Evolutionary conservation across 768 basidiomycete genomes (phyloP), one percentile per base, ranked within the genome.

Genomic region (Russula vinacea): DNA sequence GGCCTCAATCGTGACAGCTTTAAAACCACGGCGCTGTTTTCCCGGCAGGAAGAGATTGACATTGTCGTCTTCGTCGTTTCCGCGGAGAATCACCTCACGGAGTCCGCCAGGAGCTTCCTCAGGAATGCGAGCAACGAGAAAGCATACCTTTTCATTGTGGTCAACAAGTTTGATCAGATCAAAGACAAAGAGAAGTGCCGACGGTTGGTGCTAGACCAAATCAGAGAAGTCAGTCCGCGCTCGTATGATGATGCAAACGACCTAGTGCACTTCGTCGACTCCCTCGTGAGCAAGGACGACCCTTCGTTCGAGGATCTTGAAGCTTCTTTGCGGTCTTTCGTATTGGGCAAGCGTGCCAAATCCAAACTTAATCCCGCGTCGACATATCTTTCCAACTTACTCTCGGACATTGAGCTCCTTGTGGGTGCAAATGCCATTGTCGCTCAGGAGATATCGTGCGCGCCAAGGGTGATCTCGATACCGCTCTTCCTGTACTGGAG

Each of bases 211-310:
- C 83, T 97, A 32, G 94, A 98, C 64, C 96, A 98, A 75, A 93
- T 99, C 81, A 89, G 86, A 73, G 83, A 90, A 69, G 83, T 98
- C 69, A 93, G 90, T 71, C 96, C 97, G n/a, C 78, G 84, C 57
- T 98, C 97, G 0, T 92, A 87, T 73, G 90, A 93, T 60, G 92
- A 97, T 69, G 86, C 93, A 0, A 84, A 88, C 51, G 92, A 98
- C 74, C 85, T 99, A 47, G 95, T 99, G 3, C 97, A 99, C 76
- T 99, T 98, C 74, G 97, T 99, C 70, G 97, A 99, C 74, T 96
- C 94, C 8, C 86, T 88, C 16, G 77, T 83, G 0, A 88, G 87
- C 22, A 81, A 88, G 47, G 83, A 85, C 61, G 86, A 84, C 67
- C 81, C 83, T 5, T 78, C 91, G 0, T 98, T 98, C 71, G 88